Evolutionary conservation across 441 rosid genomes (phyloP).

Genomic region (Heliophila coronopifolia): DNA sequence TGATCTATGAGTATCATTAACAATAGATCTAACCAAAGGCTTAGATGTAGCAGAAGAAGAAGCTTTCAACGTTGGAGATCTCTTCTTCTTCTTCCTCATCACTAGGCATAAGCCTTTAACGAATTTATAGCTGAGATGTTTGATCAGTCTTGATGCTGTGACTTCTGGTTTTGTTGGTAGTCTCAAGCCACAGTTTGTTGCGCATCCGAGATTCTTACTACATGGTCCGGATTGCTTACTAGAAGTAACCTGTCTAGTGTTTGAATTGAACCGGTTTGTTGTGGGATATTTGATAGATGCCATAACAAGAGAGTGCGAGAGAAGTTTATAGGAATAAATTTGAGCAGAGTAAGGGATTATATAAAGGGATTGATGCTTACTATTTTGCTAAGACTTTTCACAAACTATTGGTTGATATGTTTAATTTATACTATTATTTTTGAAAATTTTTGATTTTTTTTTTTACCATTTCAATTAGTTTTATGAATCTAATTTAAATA

Average conservation of each 20-base stretch:
- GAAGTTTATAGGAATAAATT: background rate
- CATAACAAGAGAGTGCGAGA: constrained; percentile 13
- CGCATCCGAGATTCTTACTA: constrained; percentile 23
- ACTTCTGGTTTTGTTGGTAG: constrained; percentile 35
- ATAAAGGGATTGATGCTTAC: constrained; percentile 11
- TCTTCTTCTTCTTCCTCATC: constrained; percentile 31
- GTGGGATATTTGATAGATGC: constrained; percentile 29
- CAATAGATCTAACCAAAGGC: constrained; percentile 29
- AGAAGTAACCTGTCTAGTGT: constrained; percentile 24
- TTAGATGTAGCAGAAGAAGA: constrained; percentile 42
- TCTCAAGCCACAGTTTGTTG: constrained; percentile 44
- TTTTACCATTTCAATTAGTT: no score
- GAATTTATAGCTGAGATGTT: constrained; percentile 37
- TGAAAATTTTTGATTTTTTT: no score
- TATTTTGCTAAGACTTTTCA: no score
- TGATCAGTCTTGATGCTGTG: constrained; percentile 41
- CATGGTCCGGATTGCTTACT: constrained; percentile 22
- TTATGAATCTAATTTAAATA: no score
- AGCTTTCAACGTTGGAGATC: constrained; percentile 29
- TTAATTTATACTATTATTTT: no score
- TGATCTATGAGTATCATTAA: constrained; percentile 40
- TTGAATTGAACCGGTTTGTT: constrained; percentile 26
- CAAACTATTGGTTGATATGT: constrained; percentile 15
- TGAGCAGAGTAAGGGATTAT: background rate
- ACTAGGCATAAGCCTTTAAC: constrained; percentile 37